Conservation (phyloP, 805 yeast species). For the Candida maltosa region DNA sequence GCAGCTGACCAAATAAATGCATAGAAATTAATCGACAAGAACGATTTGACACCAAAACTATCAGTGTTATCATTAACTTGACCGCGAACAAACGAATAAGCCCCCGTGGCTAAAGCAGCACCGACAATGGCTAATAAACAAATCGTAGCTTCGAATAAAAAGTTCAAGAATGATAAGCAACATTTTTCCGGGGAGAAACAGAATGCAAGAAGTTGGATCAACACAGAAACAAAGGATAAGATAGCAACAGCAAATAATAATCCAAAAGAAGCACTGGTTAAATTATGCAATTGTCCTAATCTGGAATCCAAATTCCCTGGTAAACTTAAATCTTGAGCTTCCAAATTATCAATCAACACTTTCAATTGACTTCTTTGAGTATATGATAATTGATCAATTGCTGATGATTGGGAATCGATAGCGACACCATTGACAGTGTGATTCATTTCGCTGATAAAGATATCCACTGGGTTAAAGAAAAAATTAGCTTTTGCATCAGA, state of each 20-base stretch:
- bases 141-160: conserved; percentile 42
- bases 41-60: conserved; percentile 54
- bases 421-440: conserved; percentile 17
- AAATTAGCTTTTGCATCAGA: conserved; percentile 52
- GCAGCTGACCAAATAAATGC: conserved; percentile 66
- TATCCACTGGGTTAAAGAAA: conserved; percentile 49
- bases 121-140: conserved; percentile 43
- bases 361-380: conserved; percentile 15
- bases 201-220: conserved; percentile 43
- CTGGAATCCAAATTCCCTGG: conserved; percentile 54
- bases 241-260: conserved; percentile 29
- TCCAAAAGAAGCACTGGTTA: conserved; percentile 57
- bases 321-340: conserved; percentile 36
- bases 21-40: conserved; percentile 47
- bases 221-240: conserved; percentile 43
- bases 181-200: conserved; percentile 42
- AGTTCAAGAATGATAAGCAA: conserved; percentile 44
- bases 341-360: conserved; percentile 19
- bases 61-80: conserved; percentile 48
- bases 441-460: conserved; percentile 30
- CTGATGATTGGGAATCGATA: conserved; percentile 21
- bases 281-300: conserved; percentile 38
- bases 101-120: conserved; percentile 62
- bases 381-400: conserved; percentile 13
- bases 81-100: conserved; percentile 46